Evolutionary conservation across 1,139 yeast species (phyloP).

Genomic region (Schizosaccharomyces versatilis): DNA sequence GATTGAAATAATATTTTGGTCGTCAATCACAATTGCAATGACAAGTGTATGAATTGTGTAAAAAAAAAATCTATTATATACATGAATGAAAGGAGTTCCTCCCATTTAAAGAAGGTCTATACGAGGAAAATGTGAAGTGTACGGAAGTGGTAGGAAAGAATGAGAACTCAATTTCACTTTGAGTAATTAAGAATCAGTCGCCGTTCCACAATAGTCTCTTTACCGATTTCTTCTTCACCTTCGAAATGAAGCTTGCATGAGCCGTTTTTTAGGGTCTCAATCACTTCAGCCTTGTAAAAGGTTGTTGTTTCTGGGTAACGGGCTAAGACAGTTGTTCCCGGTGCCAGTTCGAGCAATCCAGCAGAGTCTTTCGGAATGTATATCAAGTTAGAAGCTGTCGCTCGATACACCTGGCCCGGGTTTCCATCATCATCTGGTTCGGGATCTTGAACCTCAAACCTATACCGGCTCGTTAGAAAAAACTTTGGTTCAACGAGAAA

Average conservation of each 20-base stretch:
- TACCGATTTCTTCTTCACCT: constrained; percentile 92
- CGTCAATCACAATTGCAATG: too few relatives aligned
- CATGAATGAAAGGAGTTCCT: too few relatives aligned
- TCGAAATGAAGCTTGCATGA: constrained; percentile 66
- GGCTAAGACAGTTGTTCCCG: constrained; percentile 69
- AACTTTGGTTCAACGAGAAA: not conserved
- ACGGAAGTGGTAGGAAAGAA: too few relatives aligned
- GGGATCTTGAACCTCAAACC: constrained; percentile 77
- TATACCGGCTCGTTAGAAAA: constrained; percentile 4
- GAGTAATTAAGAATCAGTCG: constrained; percentile 34
- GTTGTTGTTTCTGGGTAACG: constrained; percentile 96
- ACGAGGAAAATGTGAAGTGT: too few relatives aligned
- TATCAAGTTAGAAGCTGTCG: constrained; percentile 59
- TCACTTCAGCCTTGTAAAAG: constrained; percentile 82
- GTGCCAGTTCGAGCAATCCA: constrained; percentile 36
- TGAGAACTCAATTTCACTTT: too few relatives aligned
- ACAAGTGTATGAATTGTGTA: too few relatives aligned
- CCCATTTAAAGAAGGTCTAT: too few relatives aligned
- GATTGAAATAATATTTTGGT: too few relatives aligned
- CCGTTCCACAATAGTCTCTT: constrained; percentile 82
- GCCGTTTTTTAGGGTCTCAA: constrained; percentile 55
- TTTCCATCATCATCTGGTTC: constrained; percentile 90
- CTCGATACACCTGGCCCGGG: constrained; percentile 70
- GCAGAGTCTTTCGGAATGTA: constrained; percentile 38
- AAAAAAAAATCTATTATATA: too few relatives aligned